A percentile compares a stretch with the other conserved stretches of the same genome.
Evolutionary conservation across 75 land plant species (phyloP).

Genomic region (Picea sitchensis): DNA sequence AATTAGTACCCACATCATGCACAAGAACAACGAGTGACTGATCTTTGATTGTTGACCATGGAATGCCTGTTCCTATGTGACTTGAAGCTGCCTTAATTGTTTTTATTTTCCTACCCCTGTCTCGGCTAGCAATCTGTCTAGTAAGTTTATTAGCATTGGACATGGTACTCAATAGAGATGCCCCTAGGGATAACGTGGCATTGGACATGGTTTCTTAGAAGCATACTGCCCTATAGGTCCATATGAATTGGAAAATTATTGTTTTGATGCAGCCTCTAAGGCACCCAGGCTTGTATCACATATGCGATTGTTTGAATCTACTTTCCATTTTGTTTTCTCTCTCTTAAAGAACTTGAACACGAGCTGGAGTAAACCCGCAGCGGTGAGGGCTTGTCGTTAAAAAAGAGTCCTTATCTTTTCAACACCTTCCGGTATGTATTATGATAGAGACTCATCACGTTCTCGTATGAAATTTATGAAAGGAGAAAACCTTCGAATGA

Average conservation of each 20-base stretch:
- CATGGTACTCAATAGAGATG: slow-evolving; percentile 66
- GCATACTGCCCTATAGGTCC: slow-evolving; percentile 45
- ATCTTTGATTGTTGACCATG: slow-evolving; percentile 86
- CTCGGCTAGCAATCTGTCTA: slow-evolving; percentile 60
- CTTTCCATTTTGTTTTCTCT: too few species aligned
- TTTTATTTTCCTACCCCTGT: slow-evolving; percentile 61
- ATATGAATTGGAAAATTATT: slow-evolving; percentile 16
- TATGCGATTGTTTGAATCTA: too few species aligned
- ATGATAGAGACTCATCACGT: slow-evolving; percentile 52
- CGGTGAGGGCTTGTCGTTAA: slow-evolving; percentile 76
- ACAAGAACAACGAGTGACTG: slow-evolving; percentile 96
- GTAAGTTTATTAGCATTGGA: slow-evolving; percentile 66
- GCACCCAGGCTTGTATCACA: too few species aligned
- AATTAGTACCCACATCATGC: slow-evolving; percentile 93
- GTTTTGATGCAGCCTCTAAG: too few species aligned
- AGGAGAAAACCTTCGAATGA: too few species aligned
- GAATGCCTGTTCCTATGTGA: slow-evolving; percentile 55
- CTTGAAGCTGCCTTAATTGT: slow-evolving; percentile 19
- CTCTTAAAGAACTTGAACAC: too few species aligned
- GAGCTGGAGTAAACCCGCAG: slow-evolving; percentile 57
- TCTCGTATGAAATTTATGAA: slow-evolving; percentile 65
- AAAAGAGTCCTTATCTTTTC: slow-evolving; percentile 73
- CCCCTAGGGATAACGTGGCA: slow-evolving; percentile 50
- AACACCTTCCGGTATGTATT: slow-evolving; percentile 52
- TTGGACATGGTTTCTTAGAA: slow-evolving; percentile 54